Conservation (phyloP, 1,284 basidiomycete species). For the Trametes pubescens region DNA sequence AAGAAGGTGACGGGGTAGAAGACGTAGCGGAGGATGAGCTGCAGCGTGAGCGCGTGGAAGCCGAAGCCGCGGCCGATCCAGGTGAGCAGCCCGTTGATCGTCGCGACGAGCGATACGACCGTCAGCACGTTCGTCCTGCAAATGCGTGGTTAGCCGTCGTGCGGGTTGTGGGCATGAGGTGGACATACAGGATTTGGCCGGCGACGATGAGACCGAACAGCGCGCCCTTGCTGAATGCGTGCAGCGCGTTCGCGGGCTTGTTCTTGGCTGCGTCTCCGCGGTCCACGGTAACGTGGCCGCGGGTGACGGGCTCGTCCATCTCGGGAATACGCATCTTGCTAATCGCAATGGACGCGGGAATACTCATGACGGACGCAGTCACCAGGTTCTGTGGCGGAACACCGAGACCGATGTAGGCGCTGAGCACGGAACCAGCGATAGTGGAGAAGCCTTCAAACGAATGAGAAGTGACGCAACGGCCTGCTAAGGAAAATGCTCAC, state of each 20-base stretch:
- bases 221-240: slow-evolving; percentile 90
- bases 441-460: slow-evolving; percentile 74
- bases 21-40: slow-evolving; percentile 86
- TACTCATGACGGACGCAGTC: slow-evolving; percentile 94
- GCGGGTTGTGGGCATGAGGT: slow-evolving; percentile 3
- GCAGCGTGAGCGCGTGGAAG: slow-evolving; percentile 82
- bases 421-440: slow-evolving; percentile 89
- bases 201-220: slow-evolving; percentile 87
- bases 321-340: slow-evolving; percentile 89
- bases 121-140: slow-evolving; percentile 80
- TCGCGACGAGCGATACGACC: slow-evolving; percentile 81
- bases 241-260: slow-evolving; percentile 77
- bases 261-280: slow-evolving; percentile 69
- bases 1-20: slow-evolving; percentile 91
- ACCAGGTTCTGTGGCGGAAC: slow-evolving; percentile 86
- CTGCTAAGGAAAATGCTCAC: slow-evolving; percentile 46
- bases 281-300: slow-evolving; percentile 81
- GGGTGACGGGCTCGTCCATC: slow-evolving; percentile 84
- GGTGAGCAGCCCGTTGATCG: slow-evolving; percentile 86
- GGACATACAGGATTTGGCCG: slow-evolving; percentile 79
- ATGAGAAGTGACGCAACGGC: background rate
- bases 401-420: slow-evolving; percentile 85
- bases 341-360: slow-evolving; percentile 92
- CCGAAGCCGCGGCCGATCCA: slow-evolving; percentile 91
- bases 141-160: background rate